Evolutionary conservation across 352 stramenopile genomes (phyloP).

Genomic region (Pythium volutum): DNA sequence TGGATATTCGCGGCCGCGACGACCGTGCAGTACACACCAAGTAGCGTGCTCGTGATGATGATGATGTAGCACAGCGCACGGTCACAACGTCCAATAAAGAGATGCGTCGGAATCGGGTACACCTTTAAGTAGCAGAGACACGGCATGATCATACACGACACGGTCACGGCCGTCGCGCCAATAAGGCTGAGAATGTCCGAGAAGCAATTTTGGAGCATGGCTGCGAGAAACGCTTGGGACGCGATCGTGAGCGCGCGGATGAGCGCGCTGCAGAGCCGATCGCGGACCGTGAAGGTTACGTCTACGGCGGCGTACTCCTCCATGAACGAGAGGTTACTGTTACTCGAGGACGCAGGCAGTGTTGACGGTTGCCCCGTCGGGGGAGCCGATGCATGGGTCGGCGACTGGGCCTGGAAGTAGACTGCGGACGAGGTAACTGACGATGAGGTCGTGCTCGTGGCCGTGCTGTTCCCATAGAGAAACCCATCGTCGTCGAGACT

Average conservation of each 20-base stretch:
- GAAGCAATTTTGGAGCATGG: slow-evolving; percentile 77
- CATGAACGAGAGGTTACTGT: slow-evolving; percentile 15
- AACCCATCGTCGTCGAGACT: slow-evolving; percentile 47
- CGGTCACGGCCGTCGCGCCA: slow-evolving; percentile 52
- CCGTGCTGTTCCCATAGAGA: slow-evolving; percentile 36
- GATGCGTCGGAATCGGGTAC: slow-evolving; percentile 48
- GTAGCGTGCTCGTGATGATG: slow-evolving; percentile 43
- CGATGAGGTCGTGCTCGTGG: neutral
- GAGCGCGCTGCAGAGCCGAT: slow-evolving; percentile 46
- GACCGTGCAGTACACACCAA: slow-evolving; percentile 55
- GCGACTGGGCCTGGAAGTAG: slow-evolving; percentile 23
- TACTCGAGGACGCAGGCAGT: slow-evolving; percentile 1
- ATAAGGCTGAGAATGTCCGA: slow-evolving; percentile 67
- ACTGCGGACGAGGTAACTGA: neutral
- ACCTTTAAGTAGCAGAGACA: slow-evolving; percentile 72
- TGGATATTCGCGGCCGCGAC: slow-evolving; percentile 51
- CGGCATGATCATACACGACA: slow-evolving; percentile 78
- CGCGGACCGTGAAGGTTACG: slow-evolving; percentile 34
- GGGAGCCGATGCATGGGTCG: slow-evolving; percentile 1
- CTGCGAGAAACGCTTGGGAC: slow-evolving; percentile 44
- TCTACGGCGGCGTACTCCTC: slow-evolving; percentile 17
- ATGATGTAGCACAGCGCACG: slow-evolving; percentile 50
- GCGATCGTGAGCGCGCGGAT: slow-evolving; percentile 49
- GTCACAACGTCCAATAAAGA: slow-evolving; percentile 46
- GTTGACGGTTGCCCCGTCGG: neutral